Conservation (phyloP, 2,329 filamentous ascomycete genomes). For the Annulohypoxylon truncatum region DNA sequence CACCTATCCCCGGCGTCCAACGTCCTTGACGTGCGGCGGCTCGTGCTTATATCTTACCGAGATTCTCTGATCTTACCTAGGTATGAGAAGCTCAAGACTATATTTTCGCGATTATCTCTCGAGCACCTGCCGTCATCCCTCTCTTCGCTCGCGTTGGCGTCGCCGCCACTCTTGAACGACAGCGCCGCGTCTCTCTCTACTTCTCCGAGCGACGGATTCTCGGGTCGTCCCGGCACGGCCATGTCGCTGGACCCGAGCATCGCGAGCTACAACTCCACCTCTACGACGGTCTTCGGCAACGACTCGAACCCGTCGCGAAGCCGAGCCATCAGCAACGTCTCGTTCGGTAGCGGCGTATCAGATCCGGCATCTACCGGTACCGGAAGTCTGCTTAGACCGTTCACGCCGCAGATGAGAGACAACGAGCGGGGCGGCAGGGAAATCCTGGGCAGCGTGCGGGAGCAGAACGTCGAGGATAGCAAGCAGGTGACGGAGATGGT, state of each 20-base stretch:
- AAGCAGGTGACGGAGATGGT: constrained; percentile 93
- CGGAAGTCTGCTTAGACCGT: constrained; percentile 61
- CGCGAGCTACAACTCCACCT: constrained; percentile 83
- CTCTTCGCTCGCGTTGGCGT: constrained; percentile 64
- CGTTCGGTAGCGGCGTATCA: constrained; percentile 64
- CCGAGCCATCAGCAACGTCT: constrained; percentile 88
- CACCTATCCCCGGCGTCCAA: constrained; percentile 61
- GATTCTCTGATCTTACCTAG: constrained; percentile 89
- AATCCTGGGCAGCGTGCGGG: constrained; percentile 57
- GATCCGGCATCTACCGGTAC: constrained; percentile 53
- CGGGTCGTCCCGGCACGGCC: constrained; percentile 74
- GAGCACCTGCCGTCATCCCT: constrained; percentile 75
- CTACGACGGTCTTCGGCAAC: constrained; percentile 81
- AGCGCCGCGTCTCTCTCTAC: constrained; percentile 62
- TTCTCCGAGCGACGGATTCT: constrained; percentile 54
- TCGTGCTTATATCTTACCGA: constrained; percentile 88
- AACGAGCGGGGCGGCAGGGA: constrained; percentile 41
- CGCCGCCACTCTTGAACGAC: constrained; percentile 63
- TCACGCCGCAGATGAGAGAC: constrained; percentile 57
- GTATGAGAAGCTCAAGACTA: constrained; percentile 87
- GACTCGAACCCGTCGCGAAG: constrained; percentile 68
- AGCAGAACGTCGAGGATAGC: constrained; percentile 74
- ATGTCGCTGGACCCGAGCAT: constrained; percentile 78
- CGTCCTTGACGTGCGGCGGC: constrained; percentile 85
- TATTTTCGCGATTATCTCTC: constrained; percentile 88